Conservation (phyloP, 345 rosid genomes). For the Eucalyptus erythrocorys region DNA sequence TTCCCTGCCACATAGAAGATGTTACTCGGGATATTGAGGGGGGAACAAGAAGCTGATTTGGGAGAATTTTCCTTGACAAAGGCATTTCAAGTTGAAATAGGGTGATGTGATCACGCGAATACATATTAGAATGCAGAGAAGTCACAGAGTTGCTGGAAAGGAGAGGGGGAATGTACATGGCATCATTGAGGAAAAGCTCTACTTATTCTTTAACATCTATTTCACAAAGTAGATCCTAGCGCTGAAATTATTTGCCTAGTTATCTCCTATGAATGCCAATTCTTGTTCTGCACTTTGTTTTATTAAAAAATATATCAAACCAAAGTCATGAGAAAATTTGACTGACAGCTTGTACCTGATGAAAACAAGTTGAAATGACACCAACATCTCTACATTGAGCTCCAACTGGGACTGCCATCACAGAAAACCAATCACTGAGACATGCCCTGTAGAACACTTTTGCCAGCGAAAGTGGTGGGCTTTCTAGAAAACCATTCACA, state of each 20-base stretch:
- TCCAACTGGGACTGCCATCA: constrained; percentile 60
- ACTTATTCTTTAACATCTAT: neutral
- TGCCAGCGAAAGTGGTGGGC: constrained; percentile 44
- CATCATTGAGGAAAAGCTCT: neutral
- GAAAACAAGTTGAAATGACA: constrained; percentile 12
- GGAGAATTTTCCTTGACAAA: neutral
- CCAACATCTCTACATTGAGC: constrained; percentile 67
- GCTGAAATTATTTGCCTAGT: neutral
- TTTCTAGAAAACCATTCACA: constrained; percentile 15
- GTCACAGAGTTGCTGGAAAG: neutral
- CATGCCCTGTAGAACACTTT: constrained; percentile 59
- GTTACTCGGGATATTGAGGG: neutral
- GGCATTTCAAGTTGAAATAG: neutral
- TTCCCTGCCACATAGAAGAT: constrained; percentile 26
- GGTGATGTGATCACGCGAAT: neutral
- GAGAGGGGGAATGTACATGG: neutral
- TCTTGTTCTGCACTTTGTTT: neutral
- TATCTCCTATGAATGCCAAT: neutral
- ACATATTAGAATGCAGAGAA: neutral
- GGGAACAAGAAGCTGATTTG: neutral
- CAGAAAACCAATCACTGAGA: constrained; percentile 59
- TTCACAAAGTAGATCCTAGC: neutral
- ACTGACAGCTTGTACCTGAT: constrained; percentile 29
- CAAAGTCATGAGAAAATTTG: neutral
- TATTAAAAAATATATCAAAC: neutral